phyloP scores from a whole-genome alignment of 75 land plant genomes.

The Selaginella moellendorffii region DNA sequence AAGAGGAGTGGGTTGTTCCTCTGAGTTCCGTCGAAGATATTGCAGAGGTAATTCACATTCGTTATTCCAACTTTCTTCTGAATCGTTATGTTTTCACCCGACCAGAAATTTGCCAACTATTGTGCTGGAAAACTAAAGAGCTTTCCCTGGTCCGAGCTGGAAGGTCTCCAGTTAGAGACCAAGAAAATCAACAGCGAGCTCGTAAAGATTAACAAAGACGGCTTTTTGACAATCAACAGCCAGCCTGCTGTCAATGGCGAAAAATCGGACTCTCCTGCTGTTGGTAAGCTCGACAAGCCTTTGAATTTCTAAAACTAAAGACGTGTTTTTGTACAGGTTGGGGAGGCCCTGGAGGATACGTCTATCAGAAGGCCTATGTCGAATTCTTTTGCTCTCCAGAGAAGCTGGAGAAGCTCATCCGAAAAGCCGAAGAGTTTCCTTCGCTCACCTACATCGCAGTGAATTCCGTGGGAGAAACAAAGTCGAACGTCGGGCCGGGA shows the following conservation, averaged over 20 bases:
- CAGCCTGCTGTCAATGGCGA: conserved; percentile 97
- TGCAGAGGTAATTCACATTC: conserved; percentile 56
- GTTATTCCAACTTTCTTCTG: no score
- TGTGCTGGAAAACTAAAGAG: conserved; percentile 59
- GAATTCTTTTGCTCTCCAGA: conserved; percentile 81
- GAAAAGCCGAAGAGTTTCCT: conserved; percentile 38
- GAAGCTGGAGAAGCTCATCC: conserved; percentile 42
- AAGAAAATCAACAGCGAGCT: conserved; percentile 61
- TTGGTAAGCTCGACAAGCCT: no score
- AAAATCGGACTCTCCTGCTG: conserved; percentile 65
- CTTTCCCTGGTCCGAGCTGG: conserved; percentile 92
- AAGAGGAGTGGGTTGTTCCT: conserved; percentile 79
- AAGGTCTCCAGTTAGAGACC: conserved; percentile 92
- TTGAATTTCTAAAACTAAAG: no score
- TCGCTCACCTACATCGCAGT: conserved; percentile 74
- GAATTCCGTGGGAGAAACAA: conserved; percentile 48
- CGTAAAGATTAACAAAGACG: conserved; percentile 50
- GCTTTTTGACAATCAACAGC: conserved; percentile 88
- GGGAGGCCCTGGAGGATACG: conserved; percentile 96
- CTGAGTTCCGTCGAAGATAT: conserved; percentile 59
- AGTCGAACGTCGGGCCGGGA: conserved; percentile 43
- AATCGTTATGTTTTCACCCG: no score
- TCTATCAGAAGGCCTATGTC: conserved; percentile 92
- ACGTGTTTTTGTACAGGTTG: conserved; percentile 34
- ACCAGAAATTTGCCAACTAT: conserved; percentile 63